Percentiles rank a stretch among this genome's conserved stretches.
These are phyloP conservation scores for Cladophialophora carrionii DNA, from an alignment of 2,329 filamentous ascomycete genomes.

Conservation along the genomic window DNA sequence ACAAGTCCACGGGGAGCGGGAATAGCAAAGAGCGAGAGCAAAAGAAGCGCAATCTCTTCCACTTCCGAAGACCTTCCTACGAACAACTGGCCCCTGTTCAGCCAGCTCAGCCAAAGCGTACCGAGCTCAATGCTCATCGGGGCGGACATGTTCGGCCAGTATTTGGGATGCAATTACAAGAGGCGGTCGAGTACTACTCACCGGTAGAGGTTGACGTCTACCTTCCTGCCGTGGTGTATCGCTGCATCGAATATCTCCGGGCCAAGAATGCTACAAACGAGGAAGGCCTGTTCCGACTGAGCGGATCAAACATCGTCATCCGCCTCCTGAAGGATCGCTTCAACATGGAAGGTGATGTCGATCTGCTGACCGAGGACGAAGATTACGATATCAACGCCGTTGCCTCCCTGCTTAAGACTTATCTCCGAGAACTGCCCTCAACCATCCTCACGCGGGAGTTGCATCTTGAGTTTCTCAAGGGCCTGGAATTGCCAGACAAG, in stretches of 20 bases:
- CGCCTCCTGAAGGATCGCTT: slow-evolving; percentile 89
- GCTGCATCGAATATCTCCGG: slow-evolving; percentile 90
- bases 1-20: slow-evolving; percentile 59
- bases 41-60: slow-evolving; percentile 37
- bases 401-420: slow-evolving; percentile 89
- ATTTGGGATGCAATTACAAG: slow-evolving; percentile 82
- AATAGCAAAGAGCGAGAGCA: slow-evolving; percentile 62
- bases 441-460: slow-evolving; percentile 90
- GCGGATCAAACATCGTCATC: slow-evolving; percentile 94
- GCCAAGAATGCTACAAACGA: slow-evolving; percentile 78
- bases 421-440: slow-evolving; percentile 86
- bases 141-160: slow-evolving; percentile 61
- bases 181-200: slow-evolving; percentile 80
- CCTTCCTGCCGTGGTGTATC: slow-evolving; percentile 89
- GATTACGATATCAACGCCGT: slow-evolving; percentile 97
- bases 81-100: slow-evolving; percentile 30
- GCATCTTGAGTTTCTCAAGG: slow-evolving; percentile 82
- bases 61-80: slow-evolving; percentile 35
- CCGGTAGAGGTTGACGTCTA: slow-evolving; percentile 72
- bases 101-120: slow-evolving; percentile 20
- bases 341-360: slow-evolving; percentile 88
- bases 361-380: slow-evolving; percentile 77
- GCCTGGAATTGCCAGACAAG: slow-evolving; percentile 77
- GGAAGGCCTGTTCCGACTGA: slow-evolving; percentile 95
- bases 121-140: slow-evolving; percentile 24